These are phyloP conservation scores for Elsinoe ampelina DNA, from an alignment of 2,329 filamentous ascomycete genomes.

Conservation along the genomic window DNA sequence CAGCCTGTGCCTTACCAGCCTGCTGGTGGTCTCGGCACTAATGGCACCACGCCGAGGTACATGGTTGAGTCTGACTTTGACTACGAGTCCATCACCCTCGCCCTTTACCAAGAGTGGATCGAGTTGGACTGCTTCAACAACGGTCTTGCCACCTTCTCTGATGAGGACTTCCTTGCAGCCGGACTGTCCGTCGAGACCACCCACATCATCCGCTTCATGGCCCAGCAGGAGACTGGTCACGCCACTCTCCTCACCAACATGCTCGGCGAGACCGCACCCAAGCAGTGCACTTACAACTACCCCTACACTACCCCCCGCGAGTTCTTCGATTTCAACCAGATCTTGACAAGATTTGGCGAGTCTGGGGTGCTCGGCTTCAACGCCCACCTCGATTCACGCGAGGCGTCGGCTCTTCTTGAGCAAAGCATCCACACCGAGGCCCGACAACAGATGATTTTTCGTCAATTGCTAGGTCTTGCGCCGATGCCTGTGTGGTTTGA, in stretches of 20 bases:
- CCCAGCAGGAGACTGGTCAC: conserved; percentile 66
- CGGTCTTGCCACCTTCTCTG: conserved; percentile 59
- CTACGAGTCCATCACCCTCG: conserved; percentile 65
- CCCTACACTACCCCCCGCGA: conserved; percentile 65
- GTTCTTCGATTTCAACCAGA: conserved; percentile 76
- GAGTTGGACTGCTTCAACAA: conserved; percentile 76
- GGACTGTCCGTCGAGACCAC: conserved; percentile 61
- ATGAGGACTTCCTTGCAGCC: conserved; percentile 57
- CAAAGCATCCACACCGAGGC: conserved; percentile 75
- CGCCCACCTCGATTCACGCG: conserved; percentile 64
- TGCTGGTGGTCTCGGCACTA: conserved; percentile 62
- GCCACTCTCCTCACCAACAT: conserved; percentile 70
- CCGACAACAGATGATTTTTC: conserved; percentile 75
- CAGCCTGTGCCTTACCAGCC: conserved; percentile 65
- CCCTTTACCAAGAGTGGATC: conserved; percentile 74
- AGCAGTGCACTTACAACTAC: conserved; percentile 74
- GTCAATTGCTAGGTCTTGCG: conserved; percentile 72
- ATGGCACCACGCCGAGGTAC: conserved; percentile 67
- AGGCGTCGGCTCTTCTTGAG: conserved; percentile 61
- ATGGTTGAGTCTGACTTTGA: conserved; percentile 74
- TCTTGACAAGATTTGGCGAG: conserved; percentile 74
- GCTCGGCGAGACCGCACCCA: conserved; percentile 59
- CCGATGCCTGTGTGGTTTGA: conserved; percentile 84
- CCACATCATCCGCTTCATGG: conserved; percentile 66
- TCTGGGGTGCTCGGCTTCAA: conserved; percentile 74